phyloP scores from a whole-genome alignment of 2,329 filamentous ascomycete species.

The Claviceps pusilla region DNA sequence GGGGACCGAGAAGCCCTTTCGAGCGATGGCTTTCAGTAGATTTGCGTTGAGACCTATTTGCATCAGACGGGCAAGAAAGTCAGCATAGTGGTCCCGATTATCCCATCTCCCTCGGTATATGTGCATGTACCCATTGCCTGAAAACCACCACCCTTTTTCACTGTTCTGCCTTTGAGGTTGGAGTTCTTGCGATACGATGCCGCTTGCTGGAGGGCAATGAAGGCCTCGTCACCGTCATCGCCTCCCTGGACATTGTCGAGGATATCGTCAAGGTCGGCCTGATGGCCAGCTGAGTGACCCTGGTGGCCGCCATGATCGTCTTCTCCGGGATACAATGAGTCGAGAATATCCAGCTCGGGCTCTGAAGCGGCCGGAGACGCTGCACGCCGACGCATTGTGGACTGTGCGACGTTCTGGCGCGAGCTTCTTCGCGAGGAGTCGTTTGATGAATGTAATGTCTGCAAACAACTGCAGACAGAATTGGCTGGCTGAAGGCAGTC shows the following conservation, averaged over 20 bases:
- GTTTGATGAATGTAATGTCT: too few species aligned
- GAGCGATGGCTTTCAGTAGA: constrained; percentile 76
- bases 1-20: constrained; percentile 90
- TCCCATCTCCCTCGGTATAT: too few species aligned
- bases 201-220: constrained; percentile 77
- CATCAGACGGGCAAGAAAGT: neutral
- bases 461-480: neutral
- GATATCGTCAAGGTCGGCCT: constrained; percentile 45
- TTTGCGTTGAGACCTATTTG: constrained; percentile 55
- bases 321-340: constrained; percentile 53
- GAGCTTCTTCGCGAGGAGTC: neutral
- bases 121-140: constrained; percentile 63
- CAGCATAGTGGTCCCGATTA: neutral
- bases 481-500: neutral
- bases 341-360: constrained; percentile 80
- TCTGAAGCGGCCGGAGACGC: constrained; percentile 76
- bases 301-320: constrained; percentile 29
- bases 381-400: constrained; percentile 53
- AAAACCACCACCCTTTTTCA: constrained; percentile 93
- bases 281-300: constrained; percentile 22
- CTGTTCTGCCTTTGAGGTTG: constrained; percentile 68
- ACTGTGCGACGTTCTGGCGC: neutral
- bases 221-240: constrained; percentile 64
- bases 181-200: constrained; percentile 75
- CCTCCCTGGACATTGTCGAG: constrained; percentile 33